These are phyloP conservation scores for Ogataea henricii DNA, from an alignment of 805 yeast species.

Conservation along the genomic window DNA sequence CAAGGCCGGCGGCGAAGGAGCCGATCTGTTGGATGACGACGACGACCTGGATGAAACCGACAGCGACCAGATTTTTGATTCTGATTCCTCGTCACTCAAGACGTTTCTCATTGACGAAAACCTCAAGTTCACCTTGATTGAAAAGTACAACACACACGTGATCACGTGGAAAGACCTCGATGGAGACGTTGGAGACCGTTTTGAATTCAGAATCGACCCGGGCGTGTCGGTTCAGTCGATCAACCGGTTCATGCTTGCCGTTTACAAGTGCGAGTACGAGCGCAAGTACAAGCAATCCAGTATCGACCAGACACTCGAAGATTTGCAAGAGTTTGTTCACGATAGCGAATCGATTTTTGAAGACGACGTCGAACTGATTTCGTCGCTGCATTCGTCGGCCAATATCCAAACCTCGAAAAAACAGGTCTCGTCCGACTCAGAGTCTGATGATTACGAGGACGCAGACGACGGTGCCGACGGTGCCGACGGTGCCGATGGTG, in stretches of 20 bases:
- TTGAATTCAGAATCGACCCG: conserved; percentile 74
- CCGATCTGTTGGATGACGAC: conserved; percentile 46
- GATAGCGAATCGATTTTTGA: conserved; percentile 33
- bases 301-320: conserved; percentile 43
- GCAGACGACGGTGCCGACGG: conserved; percentile 31
- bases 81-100: conserved; percentile 62
- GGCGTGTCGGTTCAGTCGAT: conserved; percentile 56
- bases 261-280: conserved; percentile 74
- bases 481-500: conserved; percentile 27
- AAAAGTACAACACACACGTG: conserved; percentile 51
- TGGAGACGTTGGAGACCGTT: conserved; percentile 85
- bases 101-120: conserved; percentile 64
- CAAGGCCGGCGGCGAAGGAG: conserved; percentile 70
- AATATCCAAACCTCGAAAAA: conserved; percentile 9
- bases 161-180: conserved; percentile 80
- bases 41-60: conserved; percentile 44
- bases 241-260: conserved; percentile 60
- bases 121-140: conserved; percentile 54
- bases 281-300: conserved; percentile 64
- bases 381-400: conserved; percentile 22
- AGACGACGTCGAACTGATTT: conserved; percentile 24
- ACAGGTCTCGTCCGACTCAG: conserved; percentile 14
- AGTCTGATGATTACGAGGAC: conserved; percentile 34
- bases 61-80: conserved; percentile 36
- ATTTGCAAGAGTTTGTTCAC: conserved; percentile 59